These are phyloP conservation scores for Scheffersomyces amazonensis DNA, from an alignment of 805 yeast species.

Conservation along the genomic window DNA sequence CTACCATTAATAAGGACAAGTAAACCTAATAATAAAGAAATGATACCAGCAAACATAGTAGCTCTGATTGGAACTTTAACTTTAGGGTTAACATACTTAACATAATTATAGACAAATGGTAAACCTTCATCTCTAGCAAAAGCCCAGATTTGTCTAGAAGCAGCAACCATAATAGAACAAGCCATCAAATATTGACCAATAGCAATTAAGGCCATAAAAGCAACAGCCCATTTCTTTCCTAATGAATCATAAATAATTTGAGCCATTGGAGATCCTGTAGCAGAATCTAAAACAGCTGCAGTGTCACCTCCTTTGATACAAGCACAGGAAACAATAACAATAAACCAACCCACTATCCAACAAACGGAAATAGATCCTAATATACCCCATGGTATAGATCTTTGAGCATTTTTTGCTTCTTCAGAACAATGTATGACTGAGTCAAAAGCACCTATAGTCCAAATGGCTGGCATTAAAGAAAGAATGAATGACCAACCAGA, in stretches of 20 bases:
- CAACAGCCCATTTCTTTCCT: conserved; percentile 64
- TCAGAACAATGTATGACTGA: conserved; percentile 72
- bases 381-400: conserved; percentile 65
- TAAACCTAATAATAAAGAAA: conserved; percentile 53
- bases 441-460: conserved; percentile 77
- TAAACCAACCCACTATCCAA: conserved; percentile 56
- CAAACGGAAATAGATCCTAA: conserved; percentile 57
- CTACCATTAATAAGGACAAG: conserved; percentile 55
- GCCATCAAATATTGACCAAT: conserved; percentile 68
- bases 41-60: conserved; percentile 49
- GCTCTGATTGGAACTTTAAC: conserved; percentile 68
- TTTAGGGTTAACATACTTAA: conserved; percentile 55
- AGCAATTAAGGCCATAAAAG: conserved; percentile 56
- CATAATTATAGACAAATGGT: conserved; percentile 51
- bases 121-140: conserved; percentile 76
- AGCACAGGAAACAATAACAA: conserved; percentile 52
- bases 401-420: conserved; percentile 62
- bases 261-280: conserved; percentile 62
- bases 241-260: conserved; percentile 61
- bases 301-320: conserved; percentile 49
- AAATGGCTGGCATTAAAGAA: conserved; percentile 63
- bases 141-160: conserved; percentile 72
- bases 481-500: conserved; percentile 44
- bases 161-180: conserved; percentile 57
- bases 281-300: conserved; percentile 37